A percentile compares a stretch with the other conserved stretches of the same genome.
phyloP scores from a whole-genome alignment of 2,329 filamentous ascomycete species.

The Penicillium rolfsii region DNA sequence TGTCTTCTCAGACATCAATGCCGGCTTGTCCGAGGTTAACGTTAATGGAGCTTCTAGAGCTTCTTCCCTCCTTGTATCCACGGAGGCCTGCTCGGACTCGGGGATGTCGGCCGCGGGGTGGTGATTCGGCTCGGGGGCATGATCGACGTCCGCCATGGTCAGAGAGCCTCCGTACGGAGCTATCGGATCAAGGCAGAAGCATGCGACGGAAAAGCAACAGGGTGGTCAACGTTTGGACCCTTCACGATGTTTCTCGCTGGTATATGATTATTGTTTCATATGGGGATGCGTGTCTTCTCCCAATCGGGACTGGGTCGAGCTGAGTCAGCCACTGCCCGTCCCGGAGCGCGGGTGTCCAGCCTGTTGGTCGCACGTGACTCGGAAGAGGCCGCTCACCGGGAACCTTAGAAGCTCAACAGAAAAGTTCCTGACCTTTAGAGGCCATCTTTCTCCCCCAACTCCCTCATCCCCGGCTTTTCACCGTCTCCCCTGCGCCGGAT shows the following conservation, averaged over 20 bases:
- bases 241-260: not conserved
- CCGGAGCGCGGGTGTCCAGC: conserved; percentile 4
- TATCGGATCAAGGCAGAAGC: conserved; percentile 31
- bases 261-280: conserved; percentile 11
- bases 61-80: conserved; percentile 32
- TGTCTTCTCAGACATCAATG: conserved; percentile 32
- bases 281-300: conserved; percentile 37
- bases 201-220: conserved; percentile 25
- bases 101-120: conserved; percentile 27
- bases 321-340: conserved; percentile 17
- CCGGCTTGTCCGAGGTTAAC: conserved; percentile 39
- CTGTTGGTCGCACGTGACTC: conserved; percentile 30
- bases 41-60: conserved; percentile 29
- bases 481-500: conserved; percentile 24
- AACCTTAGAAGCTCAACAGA: conserved; percentile 44
- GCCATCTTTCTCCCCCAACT: conserved; percentile 36
- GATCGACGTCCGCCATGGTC: conserved; percentile 48
- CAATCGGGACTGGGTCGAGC: conserved; percentile 26
- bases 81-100: conserved; percentile 35
- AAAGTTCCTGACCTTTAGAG: conserved; percentile 41
- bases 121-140: conserved; percentile 40
- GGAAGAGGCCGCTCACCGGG: conserved; percentile 44
- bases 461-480: conserved; percentile 30
- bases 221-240: conserved; percentile 7
- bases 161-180: conserved; percentile 42